Evolutionary conservation across 1,284 basidiomycete species (phyloP).

Genomic region (Ustilago hordei): DNA sequence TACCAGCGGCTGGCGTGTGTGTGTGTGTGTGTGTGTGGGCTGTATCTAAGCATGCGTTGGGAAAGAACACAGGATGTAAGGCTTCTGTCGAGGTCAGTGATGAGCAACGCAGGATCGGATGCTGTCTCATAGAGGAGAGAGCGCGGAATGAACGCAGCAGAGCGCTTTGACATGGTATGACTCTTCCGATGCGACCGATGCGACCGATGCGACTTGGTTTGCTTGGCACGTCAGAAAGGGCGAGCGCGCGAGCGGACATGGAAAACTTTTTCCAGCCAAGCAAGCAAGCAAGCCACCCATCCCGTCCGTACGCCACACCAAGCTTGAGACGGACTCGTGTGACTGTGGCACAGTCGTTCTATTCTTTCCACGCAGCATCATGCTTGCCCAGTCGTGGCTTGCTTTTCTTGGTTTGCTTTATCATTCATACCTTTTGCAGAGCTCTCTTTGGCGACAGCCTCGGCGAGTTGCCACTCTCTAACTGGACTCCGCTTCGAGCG

Average conservation of each 20-base stretch:
- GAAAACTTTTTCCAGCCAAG: background rate
- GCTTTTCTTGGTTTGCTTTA: background rate
- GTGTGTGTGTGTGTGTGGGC: too few species aligned
- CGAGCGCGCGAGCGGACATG: conserved; percentile 18
- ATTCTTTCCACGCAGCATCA: background rate
- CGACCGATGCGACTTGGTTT: conserved; percentile 18
- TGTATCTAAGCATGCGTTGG: background rate
- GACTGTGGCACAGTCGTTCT: background rate
- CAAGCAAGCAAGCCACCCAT: background rate
- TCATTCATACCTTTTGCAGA: background rate
- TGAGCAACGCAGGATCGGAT: background rate
- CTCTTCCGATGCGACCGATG: conserved; percentile 26
- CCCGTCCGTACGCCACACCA: background rate
- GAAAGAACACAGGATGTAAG: background rate
- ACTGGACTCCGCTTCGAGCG: background rate
- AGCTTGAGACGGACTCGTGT: conserved; percentile 1
- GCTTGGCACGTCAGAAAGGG: conserved; percentile 32
- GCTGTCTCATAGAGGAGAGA: background rate
- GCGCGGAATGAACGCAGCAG: background rate
- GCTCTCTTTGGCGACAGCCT: background rate
- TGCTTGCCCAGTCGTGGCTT: conserved; percentile 9
- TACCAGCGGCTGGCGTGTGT: background rate
- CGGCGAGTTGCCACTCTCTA: background rate
- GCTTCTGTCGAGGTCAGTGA: background rate
- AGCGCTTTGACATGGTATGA: background rate